phyloP scores from a whole-genome alignment of 1,139 yeast species.

The Barnettozyma hawaiiensis region DNA sequence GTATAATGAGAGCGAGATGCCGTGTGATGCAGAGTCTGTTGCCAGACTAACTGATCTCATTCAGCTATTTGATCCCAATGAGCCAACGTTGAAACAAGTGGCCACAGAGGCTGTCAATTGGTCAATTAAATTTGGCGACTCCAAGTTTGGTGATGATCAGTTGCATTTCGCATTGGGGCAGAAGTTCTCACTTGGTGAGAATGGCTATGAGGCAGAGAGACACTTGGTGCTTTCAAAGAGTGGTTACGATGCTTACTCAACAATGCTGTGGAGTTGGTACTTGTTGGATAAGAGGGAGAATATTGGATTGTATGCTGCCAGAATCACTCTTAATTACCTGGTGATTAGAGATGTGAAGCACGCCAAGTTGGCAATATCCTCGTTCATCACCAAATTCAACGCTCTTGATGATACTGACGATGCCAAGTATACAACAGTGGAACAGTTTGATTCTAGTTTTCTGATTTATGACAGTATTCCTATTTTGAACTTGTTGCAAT shows the following conservation, averaged over 20 bases:
- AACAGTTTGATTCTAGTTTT: conserved; percentile 10
- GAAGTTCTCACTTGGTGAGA: conserved; percentile 41
- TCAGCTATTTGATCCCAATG: conserved; percentile 37
- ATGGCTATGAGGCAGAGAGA: conserved; percentile 46
- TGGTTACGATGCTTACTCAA: conserved; percentile 44
- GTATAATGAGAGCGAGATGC: conserved; percentile 45
- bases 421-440: conserved; percentile 11
- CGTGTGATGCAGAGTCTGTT: conserved; percentile 39
- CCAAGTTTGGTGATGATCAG: conserved; percentile 66
- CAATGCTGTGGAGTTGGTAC: conserved; percentile 56
- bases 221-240: conserved; percentile 60
- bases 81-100: conserved; percentile 62
- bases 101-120: conserved; percentile 62
- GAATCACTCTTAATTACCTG: conserved; percentile 68
- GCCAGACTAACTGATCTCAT: conserved; percentile 31
- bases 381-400: conserved; percentile 35
- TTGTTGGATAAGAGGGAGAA: conserved; percentile 31
- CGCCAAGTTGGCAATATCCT: conserved; percentile 40
- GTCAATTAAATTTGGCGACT: conserved; percentile 46
- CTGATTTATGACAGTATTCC: conserved; percentile 24
- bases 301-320: conserved; percentile 48
- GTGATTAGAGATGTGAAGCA: conserved; percentile 58
- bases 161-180: conserved; percentile 72
- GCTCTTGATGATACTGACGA: conserved; percentile 17
- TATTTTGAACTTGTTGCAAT: conserved; percentile 63